phyloP scores from a whole-genome alignment of 106 monocot genomes.

The Platanthera guangdongensis region DNA sequence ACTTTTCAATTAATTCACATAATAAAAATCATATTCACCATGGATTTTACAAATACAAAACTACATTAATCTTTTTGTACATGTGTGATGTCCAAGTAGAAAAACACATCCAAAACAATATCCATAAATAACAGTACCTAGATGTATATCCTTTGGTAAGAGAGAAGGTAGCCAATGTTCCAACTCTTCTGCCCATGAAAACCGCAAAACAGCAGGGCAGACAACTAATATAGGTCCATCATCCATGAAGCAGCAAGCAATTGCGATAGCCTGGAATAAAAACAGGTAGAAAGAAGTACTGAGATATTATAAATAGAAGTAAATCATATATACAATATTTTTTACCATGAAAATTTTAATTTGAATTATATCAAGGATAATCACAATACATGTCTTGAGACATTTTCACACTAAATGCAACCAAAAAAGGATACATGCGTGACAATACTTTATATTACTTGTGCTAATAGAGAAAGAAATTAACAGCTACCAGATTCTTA shows the following conservation, averaged over 20 bases:
- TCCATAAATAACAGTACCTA: constrained; percentile 37
- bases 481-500: not conserved
- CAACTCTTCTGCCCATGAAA: constrained; percentile 96
- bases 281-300: not conserved
- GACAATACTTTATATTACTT: not conserved
- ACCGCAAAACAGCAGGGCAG: constrained; percentile 91
- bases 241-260: constrained; percentile 70
- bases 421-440: not conserved
- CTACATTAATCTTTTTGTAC: no score
- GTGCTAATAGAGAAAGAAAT: not conserved
- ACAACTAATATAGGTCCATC: constrained; percentile 75
- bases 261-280: constrained; percentile 74
- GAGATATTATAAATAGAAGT: not conserved
- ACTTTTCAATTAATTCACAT: no score
- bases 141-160: constrained; percentile 91
- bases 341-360: not conserved
- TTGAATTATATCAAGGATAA: not conserved
- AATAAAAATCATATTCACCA: no score
- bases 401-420: not conserved
- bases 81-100: not conserved
- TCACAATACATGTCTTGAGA: not conserved
- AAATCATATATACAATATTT: not conserved
- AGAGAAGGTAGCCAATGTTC: constrained; percentile 83
- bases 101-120: not conserved
- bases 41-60: no score